These are phyloP conservation scores for Aurifilum marmelostoma DNA, from an alignment of 2,329 filamentous ascomycete genomes.

Conservation along the genomic window DNA sequence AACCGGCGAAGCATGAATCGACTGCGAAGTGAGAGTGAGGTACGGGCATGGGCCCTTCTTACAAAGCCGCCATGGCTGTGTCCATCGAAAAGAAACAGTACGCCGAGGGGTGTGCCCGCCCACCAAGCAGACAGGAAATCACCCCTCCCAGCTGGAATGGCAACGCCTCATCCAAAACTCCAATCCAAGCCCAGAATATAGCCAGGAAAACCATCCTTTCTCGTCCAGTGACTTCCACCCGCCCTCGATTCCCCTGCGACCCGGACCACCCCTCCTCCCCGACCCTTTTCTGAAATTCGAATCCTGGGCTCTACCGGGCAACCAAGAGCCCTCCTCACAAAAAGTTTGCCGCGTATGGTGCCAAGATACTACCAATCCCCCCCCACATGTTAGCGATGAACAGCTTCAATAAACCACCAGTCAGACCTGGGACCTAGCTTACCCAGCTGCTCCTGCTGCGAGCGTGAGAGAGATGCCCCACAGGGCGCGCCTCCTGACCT, in stretches of 20 bases:
- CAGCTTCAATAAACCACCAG: background rate
- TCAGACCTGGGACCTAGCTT: slow-evolving; percentile 48
- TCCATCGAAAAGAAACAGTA: slow-evolving; percentile 10
- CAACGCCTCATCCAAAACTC: slow-evolving; percentile 25
- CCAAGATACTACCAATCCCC: slow-evolving; percentile 47
- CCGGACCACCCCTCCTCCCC: too few species aligned
- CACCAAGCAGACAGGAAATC: slow-evolving; percentile 12
- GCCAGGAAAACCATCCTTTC: slow-evolving; percentile 17
- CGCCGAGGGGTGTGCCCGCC: background rate
- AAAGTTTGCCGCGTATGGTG: slow-evolving; percentile 57
- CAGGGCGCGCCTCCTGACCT: slow-evolving; percentile 81
- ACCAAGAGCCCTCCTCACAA: slow-evolving; percentile 42
- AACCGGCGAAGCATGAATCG: slow-evolving; percentile 20
- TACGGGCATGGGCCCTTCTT: slow-evolving; percentile 5
- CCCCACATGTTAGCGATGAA: slow-evolving; percentile 25
- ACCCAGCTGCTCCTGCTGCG: slow-evolving; percentile 93
- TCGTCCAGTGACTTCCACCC: slow-evolving; percentile 11
- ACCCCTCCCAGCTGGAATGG: slow-evolving; percentile 6
- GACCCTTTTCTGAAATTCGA: background rate
- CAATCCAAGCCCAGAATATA: slow-evolving; percentile 24
- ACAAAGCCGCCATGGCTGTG: background rate
- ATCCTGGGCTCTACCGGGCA: background rate
- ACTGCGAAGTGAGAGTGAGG: slow-evolving; percentile 14
- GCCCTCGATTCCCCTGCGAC: slow-evolving; percentile 21
- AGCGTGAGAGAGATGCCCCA: slow-evolving; percentile 86